A percentile compares a stretch with the other conserved stretches of the same genome.
Conservation (phyloP, 2,329 filamentous ascomycete species). For the Dothideomycetes sp. region DNA sequence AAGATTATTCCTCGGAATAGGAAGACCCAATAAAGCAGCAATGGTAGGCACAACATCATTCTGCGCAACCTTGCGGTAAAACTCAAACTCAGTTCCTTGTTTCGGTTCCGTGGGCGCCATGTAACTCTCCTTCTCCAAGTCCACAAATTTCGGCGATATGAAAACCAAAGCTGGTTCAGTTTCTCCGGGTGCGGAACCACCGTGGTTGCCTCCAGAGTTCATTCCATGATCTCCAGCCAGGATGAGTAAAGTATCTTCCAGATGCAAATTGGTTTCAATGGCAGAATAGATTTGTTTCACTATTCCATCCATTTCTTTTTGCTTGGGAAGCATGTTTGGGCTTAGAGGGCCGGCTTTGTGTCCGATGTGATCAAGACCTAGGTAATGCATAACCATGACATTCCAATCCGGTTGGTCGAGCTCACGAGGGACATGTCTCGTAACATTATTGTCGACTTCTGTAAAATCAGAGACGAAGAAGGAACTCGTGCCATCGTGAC, state of each 20-base stretch:
- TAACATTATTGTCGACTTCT: conserved; percentile 96
- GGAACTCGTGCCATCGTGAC: conserved; percentile 86
- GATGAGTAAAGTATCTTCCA: conserved; percentile 71
- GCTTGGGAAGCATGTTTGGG: conserved; percentile 85
- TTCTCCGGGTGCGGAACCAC: conserved; percentile 85
- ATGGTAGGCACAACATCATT: conserved; percentile 88
- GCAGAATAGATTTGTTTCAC: conserved; percentile 67
- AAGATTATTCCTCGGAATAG: conserved; percentile 80
- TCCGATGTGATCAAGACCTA: conserved; percentile 93
- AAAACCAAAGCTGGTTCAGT: conserved; percentile 90
- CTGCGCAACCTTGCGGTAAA: conserved; percentile 80
- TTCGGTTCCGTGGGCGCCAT: conserved; percentile 49
- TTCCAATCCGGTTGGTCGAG: conserved; percentile 75
- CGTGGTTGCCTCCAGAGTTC: conserved; percentile 97
- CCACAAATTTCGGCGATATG: conserved; percentile 70
- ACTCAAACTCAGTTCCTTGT: conserved; percentile 60
- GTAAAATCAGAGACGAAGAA: conserved; percentile 99
- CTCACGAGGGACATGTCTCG: conserved; percentile 73
- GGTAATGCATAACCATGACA: conserved; percentile 87
- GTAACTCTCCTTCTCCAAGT: conserved; percentile 33
- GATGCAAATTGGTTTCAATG: conserved; percentile 60
- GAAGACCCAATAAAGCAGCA: conserved; percentile 76
- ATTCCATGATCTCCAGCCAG: conserved; percentile 96
- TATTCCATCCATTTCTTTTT: conserved; percentile 84
- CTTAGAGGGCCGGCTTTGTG: conserved; percentile 85